These are phyloP conservation scores for Rhizopogon sp. DNA, from an alignment of 768 basidiomycete genomes.

Conservation along the genomic window DNA sequence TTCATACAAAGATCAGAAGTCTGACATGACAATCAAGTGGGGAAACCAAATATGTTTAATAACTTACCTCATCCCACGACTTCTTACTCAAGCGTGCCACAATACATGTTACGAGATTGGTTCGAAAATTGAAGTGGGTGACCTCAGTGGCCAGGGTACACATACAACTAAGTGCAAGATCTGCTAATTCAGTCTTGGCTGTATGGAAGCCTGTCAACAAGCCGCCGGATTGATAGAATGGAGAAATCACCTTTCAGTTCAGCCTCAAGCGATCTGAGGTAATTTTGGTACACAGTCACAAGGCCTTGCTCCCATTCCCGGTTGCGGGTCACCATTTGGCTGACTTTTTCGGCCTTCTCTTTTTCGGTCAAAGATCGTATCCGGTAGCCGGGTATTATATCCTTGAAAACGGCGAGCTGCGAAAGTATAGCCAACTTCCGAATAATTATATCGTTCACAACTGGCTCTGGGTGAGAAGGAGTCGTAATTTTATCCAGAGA, in stretches of 20 bases:
- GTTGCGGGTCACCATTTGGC: constrained; percentile 84
- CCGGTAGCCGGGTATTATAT: constrained; percentile 93
- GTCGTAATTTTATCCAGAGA: constrained; percentile 72
- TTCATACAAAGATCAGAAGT: constrained; percentile 81
- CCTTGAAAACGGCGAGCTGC: constrained; percentile 91
- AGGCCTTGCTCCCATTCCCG: constrained; percentile 97
- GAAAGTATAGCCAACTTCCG: constrained; percentile 87
- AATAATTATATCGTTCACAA: constrained; percentile 76
- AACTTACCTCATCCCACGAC: constrained; percentile 82
- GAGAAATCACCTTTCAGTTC: constrained; percentile 70
- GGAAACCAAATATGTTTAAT: constrained; percentile 7
- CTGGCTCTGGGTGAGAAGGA: constrained; percentile 60
- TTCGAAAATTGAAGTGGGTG: constrained; percentile 95
- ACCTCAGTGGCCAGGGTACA: constrained; percentile 78
- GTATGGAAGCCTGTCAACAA: constrained; percentile 9
- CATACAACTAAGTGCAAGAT: constrained; percentile 76
- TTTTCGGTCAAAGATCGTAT: constrained; percentile 87
- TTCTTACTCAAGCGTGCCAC: constrained; percentile 78
- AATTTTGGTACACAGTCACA: constrained; percentile 82
- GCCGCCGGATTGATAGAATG: constrained; percentile 4
- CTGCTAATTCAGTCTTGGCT: constrained; percentile 65
- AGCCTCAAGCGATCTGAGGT: constrained; percentile 77
- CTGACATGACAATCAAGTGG: constrained; percentile 35
- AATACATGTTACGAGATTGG: constrained; percentile 86
- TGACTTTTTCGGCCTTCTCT: constrained; percentile 90